Percentiles rank a stretch among this genome's conserved stretches.
Conservation (phyloP, 305 asterid genomes). For the Solanum hybrid region DNA sequence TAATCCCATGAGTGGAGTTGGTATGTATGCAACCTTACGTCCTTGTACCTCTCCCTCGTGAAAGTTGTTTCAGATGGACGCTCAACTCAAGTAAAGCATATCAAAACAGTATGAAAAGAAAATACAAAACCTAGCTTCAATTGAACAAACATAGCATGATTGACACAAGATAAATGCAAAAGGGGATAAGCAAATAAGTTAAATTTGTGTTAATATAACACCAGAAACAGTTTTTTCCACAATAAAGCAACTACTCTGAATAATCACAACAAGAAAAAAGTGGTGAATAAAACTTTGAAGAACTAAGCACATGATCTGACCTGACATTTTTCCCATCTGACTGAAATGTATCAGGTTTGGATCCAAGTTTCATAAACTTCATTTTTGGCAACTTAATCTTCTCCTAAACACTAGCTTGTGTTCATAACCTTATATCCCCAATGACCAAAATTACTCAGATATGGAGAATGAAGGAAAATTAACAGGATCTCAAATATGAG, state of each 20-base stretch:
- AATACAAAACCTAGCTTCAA: not conserved
- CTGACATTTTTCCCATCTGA: constrained; percentile 62
- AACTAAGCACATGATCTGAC: constrained; percentile 39
- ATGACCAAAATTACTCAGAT: not conserved
- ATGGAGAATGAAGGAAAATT: constrained; percentile 12
- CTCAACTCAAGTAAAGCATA: not conserved
- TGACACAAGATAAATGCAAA: not conserved
- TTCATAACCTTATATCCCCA: not conserved
- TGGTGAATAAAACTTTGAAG: not conserved
- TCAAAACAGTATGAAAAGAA: not conserved
- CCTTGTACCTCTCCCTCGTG: not conserved
- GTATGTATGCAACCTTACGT: not conserved
- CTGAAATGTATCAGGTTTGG: constrained; percentile 37
- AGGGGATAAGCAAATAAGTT: not conserved
- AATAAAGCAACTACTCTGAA: not conserved
- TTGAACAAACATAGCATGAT: not conserved
- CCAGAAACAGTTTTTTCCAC: not conserved
- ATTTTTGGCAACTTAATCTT: constrained; percentile 30
- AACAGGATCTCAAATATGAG: constrained; percentile 36
- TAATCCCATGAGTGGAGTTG: not conserved
- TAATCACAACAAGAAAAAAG: not conserved
- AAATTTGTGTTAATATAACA: not conserved
- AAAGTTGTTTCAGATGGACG: not conserved
- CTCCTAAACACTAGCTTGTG: not conserved
- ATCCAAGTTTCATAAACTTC: constrained; percentile 10